Base-by-base conservation (phyloP, 2,329 filamentous ascomycete species). In the Verticillium dahliae region DNA sequence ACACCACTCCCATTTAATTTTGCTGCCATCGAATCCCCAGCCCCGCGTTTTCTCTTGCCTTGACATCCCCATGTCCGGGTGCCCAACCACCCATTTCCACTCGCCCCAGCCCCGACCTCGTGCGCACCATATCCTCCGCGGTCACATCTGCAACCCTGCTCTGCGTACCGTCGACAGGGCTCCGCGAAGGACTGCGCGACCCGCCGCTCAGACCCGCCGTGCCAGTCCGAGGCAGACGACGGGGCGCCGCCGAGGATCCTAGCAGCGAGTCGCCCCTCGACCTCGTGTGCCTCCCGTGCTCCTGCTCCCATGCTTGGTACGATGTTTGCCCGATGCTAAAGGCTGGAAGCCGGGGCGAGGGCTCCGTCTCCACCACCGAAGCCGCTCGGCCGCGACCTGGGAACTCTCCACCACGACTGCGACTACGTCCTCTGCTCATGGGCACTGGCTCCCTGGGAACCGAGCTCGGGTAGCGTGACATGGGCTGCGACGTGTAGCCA, bases 401-500 rank as follows among this genome's bases (percentile, higher is more conserved):
- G 64, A 74, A 69, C 10, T 66, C 62, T 45, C 70, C 69, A 9
- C 62, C 61, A 15, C n/a, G 27, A 7, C 60, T 45, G 5, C 34
- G 67, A 66, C 15, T 63, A 61, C 52, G 27, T 39, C 14, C 61
- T 13, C 18, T 64, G 57, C 58, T 62, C 41, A 60, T 69, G 60
- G 61, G 63, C 71, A 52, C 18, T 5, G 45, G 45, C 45, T 52
- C 45, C 22, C 45, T 22, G 18, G 45, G 45, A 4, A 52, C 18
- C 18, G 45, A 52, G 52, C 80, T 80, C 0, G 74, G 67, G 62
- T 81, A 71, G 3, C 80, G 77, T 1, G 78, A 79, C 78, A 83
- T 81, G 5, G 81, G 80, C 63, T 81, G 76, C 7, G 79, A 81
- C 33, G 76, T 74, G 66, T 83, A 82, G 4, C 79, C 79, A 22